These are phyloP conservation scores for Cladosporium velox DNA, from an alignment of 2,329 filamentous ascomycete genomes.

Conservation along the genomic window DNA sequence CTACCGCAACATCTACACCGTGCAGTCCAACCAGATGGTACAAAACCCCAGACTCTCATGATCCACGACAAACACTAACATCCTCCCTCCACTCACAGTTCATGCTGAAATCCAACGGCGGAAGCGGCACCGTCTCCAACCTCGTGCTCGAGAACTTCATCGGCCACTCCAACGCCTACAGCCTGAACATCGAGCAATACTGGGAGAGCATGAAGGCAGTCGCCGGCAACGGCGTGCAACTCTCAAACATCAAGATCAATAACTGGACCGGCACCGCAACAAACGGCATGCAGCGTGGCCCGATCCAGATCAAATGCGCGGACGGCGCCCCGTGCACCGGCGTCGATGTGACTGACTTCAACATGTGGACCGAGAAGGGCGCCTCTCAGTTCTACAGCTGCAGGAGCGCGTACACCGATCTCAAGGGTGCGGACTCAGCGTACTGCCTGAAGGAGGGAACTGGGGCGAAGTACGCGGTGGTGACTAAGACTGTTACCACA, in stretches of 20 bases:
- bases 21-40: constrained; percentile 62
- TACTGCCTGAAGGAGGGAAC: constrained; percentile 47
- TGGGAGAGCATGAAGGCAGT: constrained; percentile 50
- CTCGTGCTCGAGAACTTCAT: constrained; percentile 60
- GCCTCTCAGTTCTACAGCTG: constrained; percentile 47
- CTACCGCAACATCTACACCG: constrained; percentile 61
- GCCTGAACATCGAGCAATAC: constrained; percentile 57
- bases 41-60: constrained; percentile 7
- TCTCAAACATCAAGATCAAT: constrained; percentile 55
- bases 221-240: constrained; percentile 54
- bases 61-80: not conserved
- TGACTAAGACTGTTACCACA: constrained; percentile 39
- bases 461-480: constrained; percentile 35
- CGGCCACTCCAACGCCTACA: constrained; percentile 61
- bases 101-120: constrained; percentile 61
- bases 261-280: constrained; percentile 59
- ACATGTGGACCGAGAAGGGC: constrained; percentile 56
- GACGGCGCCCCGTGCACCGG: constrained; percentile 55
- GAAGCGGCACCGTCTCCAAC: constrained; percentile 55
- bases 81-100: constrained; percentile 49
- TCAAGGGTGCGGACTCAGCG: constrained; percentile 40
- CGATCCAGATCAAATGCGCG: constrained; percentile 56
- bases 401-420: constrained; percentile 47
- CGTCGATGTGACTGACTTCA: constrained; percentile 53
- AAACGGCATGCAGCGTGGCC: constrained; percentile 54